Evolutionary conservation across 768 basidiomycete species (phyloP).

Genomic region (Leccinellum rugosiceps): DNA sequence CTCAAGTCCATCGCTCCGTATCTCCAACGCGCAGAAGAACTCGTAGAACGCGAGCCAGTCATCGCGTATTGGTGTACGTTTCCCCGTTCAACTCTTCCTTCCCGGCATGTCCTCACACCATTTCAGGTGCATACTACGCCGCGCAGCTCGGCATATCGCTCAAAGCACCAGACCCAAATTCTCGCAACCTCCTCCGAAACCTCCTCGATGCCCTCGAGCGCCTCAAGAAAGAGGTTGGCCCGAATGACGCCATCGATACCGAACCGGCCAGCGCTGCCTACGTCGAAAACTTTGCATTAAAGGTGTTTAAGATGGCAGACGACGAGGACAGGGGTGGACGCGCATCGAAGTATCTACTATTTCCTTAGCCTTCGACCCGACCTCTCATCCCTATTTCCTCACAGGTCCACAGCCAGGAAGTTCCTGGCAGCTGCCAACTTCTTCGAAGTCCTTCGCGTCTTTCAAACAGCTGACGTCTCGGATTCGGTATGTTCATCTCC

Average conservation of each 20-base stretch:
- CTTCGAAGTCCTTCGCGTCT: constrained; percentile 81
- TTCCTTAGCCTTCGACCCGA: neutral
- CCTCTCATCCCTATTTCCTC: constrained; percentile 5
- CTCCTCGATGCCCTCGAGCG: constrained; percentile 77
- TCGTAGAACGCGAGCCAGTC: constrained; percentile 76
- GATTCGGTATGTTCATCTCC: constrained; percentile 47
- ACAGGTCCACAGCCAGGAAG: constrained; percentile 86
- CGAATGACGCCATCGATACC: constrained; percentile 76
- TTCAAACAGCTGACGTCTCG: constrained; percentile 55
- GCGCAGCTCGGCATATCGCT: constrained; percentile 81
- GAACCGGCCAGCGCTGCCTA: constrained; percentile 84
- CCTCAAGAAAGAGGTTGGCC: constrained; percentile 72
- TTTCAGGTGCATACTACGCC: constrained; percentile 82
- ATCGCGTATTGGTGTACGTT: constrained; percentile 93
- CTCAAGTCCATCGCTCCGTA: constrained; percentile 74
- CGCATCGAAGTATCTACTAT: constrained; percentile 60
- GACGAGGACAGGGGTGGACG: constrained; percentile 82
- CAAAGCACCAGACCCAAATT: constrained; percentile 60
- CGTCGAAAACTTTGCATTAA: constrained; percentile 92
- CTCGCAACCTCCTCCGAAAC: constrained; percentile 65
- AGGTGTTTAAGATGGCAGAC: constrained; percentile 86
- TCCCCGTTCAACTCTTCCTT: constrained; percentile 13
- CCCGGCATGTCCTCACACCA: neutral
- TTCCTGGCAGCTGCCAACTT: constrained; percentile 95
- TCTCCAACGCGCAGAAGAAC: constrained; percentile 87